Evolutionary conservation across 441 rosid species (phyloP), one percentile per base, ranked within the genome.

Genomic region (Populus hybrid): DNA sequence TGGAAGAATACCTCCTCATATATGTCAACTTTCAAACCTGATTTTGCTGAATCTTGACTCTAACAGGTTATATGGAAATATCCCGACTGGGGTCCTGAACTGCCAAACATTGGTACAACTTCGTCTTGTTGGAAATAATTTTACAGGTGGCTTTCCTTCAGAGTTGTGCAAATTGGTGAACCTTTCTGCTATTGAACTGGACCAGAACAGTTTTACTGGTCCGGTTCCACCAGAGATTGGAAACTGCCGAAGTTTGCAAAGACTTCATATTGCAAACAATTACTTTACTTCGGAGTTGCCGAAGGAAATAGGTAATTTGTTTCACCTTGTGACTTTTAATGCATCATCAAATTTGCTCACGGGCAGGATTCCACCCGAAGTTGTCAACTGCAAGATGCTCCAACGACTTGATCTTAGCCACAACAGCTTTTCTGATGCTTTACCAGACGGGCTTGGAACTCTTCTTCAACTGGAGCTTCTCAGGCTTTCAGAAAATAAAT

Each of bases 391-490:
- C 85, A 90, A 83, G 88, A 90, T 79, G 94, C 97, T 96, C 86
- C 98, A 96, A 76, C 90, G 98, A 28, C 94, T 94, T 75, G 99
- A 96, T 90, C 86, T 96, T 70, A 92, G 97, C 82, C 83, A 72
- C 67, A 96, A 96, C 83, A 80, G 82, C 76, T 96, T 96, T 73
- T 76, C 83, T 0, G 90, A 81, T 77, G 78, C 90, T 78, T 88
- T 96, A 69, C 98, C 98, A 18, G 46, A 71, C 68, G 96, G 92
- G 82, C 86, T 96, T 4, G 99, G 99, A 75, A 87, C 86, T 75
- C 89, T 94, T 75, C 75, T 70, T 79, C 99, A 94, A 81, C 87
- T 96, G 7, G 99, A 96, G 90, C 85, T 91, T 82, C 93, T 94
- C 69, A 85, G 73, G 81, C 90, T 92, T 83, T 94, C 98, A 0